These are phyloP conservation scores for Cryptosporidium muris DNA, from an alignment of 169 alveolate species.

Conservation along the genomic window DNA sequence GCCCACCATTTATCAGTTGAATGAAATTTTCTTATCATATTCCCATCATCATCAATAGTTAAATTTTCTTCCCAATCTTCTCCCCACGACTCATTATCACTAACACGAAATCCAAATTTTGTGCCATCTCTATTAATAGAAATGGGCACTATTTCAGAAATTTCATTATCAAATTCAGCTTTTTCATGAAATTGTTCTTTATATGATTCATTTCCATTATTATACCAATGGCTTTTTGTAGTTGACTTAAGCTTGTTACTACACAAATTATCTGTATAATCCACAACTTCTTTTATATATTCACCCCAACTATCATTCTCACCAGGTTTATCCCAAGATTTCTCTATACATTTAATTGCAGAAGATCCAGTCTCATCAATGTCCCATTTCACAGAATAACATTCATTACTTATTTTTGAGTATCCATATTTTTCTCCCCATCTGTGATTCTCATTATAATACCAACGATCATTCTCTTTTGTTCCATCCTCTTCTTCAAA, in stretches of 20 bases:
- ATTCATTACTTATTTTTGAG: constrained; percentile 53
- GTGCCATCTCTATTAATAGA: constrained; percentile 20
- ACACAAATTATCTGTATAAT: background rate
- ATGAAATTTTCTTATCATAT: constrained; percentile 5
- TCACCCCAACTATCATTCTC: constrained; percentile 68
- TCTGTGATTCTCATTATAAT: background rate
- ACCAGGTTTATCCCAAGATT: constrained; percentile 64
- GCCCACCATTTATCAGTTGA: constrained; percentile 48
- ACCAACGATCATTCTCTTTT: constrained; percentile 58
- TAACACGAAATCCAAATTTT: constrained; percentile 35
- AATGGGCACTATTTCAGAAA: background rate
- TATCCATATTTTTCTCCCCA: constrained; percentile 68
- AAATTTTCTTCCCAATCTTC: constrained; percentile 60
- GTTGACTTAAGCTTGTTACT: constrained; percentile 4
- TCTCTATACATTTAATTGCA: background rate
- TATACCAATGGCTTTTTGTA: constrained; percentile 51
- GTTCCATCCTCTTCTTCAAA: constrained; percentile 60
- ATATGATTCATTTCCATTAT: constrained; percentile 31
- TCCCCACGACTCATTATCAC: constrained; percentile 30
- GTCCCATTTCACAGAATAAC: constrained; percentile 47
- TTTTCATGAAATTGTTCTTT: constrained; percentile 29
- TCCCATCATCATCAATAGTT: background rate
- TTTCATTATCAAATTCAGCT: background rate
- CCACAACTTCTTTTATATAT: background rate
- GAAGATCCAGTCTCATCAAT: background rate